Evolutionary conservation across 331 rosid genomes (phyloP).

Genomic region (Quercus phellos): DNA sequence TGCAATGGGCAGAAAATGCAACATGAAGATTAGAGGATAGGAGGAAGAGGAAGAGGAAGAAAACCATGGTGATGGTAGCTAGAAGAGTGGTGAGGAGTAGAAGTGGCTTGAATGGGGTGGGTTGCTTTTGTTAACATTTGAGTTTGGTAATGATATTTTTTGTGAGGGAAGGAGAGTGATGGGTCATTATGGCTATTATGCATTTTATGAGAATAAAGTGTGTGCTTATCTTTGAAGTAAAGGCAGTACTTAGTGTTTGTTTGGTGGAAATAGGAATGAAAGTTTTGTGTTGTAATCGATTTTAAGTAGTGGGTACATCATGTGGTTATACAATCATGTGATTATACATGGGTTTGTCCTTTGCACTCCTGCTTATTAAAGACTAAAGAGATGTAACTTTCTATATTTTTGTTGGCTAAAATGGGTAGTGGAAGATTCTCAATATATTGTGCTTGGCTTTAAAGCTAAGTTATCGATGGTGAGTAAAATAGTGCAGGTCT

Average conservation of each 20-base stretch:
- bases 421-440: constrained; percentile 5
- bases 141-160: constrained; percentile 32
- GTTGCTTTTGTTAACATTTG: constrained; percentile 33
- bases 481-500: no score
- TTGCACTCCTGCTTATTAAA: neutral
- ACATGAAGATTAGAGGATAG: constrained; percentile 27
- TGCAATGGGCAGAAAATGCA: constrained; percentile 62
- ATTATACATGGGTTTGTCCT: neutral
- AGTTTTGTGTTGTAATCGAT: neutral
- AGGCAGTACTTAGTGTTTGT: constrained; percentile 34
- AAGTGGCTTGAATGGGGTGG: constrained; percentile 13
- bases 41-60: constrained; percentile 29
- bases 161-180: constrained; percentile 12
- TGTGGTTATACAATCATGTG: neutral
- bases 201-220: constrained; percentile 6
- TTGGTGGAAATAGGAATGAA: constrained; percentile 40
- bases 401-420: neutral
- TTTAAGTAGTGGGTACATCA: neutral
- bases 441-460: constrained; percentile 45
- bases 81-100: constrained; percentile 12
- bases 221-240: constrained; percentile 76
- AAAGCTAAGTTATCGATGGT: constrained; percentile 32
- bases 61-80: constrained; percentile 24
- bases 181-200: constrained; percentile 40
- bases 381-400: no score